Evolutionary conservation across 176 grass and related monocot species (phyloP), one percentile per base, ranked within the genome.

Genomic region (Ensete ventricosum): DNA sequence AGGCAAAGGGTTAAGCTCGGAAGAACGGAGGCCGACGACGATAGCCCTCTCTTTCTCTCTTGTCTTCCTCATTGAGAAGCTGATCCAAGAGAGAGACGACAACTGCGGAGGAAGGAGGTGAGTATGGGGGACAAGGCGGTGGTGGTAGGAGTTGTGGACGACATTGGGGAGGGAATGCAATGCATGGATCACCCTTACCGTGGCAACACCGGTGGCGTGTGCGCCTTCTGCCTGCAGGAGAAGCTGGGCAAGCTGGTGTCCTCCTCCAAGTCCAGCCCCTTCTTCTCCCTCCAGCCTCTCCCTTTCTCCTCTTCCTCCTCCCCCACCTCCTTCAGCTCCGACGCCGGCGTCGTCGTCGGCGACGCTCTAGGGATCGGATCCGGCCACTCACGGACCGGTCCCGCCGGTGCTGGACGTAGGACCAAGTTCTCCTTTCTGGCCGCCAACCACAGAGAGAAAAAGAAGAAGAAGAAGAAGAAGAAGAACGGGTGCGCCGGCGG

Each of bases 221-320:
- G 96, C 80, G 91, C 96, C 62, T 94, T 99, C 73, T 99, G 96
- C 71, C 88, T 99, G 59, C 96, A 99, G 80, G 96, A 99, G 86
- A 99, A 99, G 88, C 91, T 99, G 17, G 96, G 96, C 68, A 91
- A 87, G 86, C 82, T 99, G 21, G 96, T 99, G 1, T 91, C 91
- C 1, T 99, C 96, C 14, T 91, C 91, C 75, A 99, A 99, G 78
- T 87, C 96, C 73, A 84, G 81, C 78, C 87, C 80, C 9, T 93
- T 93, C 71, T 89, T 92, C 67, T 80, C 87, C 54, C 90, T 84
- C 53, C 87, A 82, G n/a, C 85, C 83, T n/a, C 85, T 86, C 53
- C 84, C 75, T 10, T 54, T 70, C 50, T 80, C 89, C 5, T 76
- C 89, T 13, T 81, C 62, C 52, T 78, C 86, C 60, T 85, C 91